Percentiles rank a stretch among this genome's conserved stretches.
phyloP scores from a whole-genome alignment of 1,284 basidiomycete genomes.

The Salmacisia buchloeana region DNA sequence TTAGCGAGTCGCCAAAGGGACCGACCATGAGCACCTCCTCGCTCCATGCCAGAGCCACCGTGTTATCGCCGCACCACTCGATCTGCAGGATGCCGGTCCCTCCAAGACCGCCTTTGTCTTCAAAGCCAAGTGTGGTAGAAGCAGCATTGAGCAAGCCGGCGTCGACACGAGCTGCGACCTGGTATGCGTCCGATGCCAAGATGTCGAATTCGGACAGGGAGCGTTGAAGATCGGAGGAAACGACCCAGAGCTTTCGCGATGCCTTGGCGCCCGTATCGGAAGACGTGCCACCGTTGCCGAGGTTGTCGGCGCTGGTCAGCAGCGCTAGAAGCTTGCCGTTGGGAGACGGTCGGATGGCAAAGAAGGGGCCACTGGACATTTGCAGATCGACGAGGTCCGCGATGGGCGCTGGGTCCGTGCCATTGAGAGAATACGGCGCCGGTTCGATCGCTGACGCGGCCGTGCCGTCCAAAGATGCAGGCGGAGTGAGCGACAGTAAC shows the following conservation, averaged over 20 bases:
- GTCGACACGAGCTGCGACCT: constrained; percentile 20
- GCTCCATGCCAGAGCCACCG: constrained; percentile 79
- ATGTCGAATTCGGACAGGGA: constrained; percentile 74
- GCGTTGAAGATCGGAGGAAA: constrained; percentile 83
- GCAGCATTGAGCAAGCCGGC: constrained; percentile 13
- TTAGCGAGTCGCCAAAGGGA: constrained; percentile 79
- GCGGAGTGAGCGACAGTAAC: constrained; percentile 22
- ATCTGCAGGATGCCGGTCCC: constrained; percentile 50
- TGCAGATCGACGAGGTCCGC: constrained; percentile 52
- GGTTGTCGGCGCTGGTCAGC: constrained; percentile 60
- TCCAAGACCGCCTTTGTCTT: constrained; percentile 17
- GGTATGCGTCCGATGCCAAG: constrained; percentile 26
- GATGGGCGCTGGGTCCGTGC: constrained; percentile 20
- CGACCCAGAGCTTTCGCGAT: constrained; percentile 70
- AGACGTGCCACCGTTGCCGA: neutral
- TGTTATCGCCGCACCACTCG: constrained; percentile 95
- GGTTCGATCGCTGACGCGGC: neutral
- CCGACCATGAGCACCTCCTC: constrained; percentile 77
- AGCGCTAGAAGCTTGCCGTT: constrained; percentile 88
- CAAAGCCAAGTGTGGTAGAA: constrained; percentile 5
- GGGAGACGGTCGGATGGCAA: constrained; percentile 77
- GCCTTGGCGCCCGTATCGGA: neutral
- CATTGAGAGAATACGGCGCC: neutral
- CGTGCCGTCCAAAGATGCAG: neutral
- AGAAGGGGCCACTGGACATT: constrained; percentile 81